Conservation (phyloP, 371 early-diverging fungal genomes). For the Blastocladiella emersonii region DNA sequence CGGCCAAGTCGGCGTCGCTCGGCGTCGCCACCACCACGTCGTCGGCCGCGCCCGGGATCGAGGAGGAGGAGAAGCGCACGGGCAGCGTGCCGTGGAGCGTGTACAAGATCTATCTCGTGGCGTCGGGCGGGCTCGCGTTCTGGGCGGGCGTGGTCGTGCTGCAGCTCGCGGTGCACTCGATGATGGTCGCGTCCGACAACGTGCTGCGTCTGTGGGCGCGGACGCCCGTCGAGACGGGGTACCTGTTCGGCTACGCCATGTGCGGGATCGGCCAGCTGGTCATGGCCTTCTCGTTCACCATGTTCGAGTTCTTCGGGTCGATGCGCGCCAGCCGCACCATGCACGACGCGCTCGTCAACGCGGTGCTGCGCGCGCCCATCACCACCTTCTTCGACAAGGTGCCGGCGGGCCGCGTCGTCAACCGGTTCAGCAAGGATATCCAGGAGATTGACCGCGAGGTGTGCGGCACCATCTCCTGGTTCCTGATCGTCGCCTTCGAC, state of each 20-base stretch:
- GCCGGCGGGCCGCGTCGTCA: conserved; percentile 62
- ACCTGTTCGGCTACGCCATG: not conserved
- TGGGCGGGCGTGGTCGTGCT: not conserved
- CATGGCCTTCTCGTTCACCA: not conserved
- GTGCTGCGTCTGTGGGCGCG: not conserved
- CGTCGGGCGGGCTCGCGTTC: not conserved
- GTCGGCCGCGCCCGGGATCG: not conserved
- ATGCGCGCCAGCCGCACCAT: not conserved
- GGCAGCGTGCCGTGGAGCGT: not conserved
- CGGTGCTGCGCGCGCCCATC: conserved; percentile 53
- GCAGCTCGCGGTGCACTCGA: not conserved
- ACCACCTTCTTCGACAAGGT: conserved; percentile 54
- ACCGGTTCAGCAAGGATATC: conserved; percentile 66
- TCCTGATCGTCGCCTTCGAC: not conserved
- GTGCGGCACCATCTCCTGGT: conserved; percentile 21
- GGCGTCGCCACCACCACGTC: too few species aligned
- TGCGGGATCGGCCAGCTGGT: not conserved
- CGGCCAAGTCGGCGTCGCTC: too few species aligned
- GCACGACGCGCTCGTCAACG: not conserved
- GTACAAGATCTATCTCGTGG: not conserved
- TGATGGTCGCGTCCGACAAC: not conserved
- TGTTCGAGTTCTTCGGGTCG: conserved; percentile 2
- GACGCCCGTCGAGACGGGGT: not conserved
- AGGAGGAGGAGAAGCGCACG: not conserved
- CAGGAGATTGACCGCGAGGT: conserved; percentile 22